These are phyloP conservation scores for Cucumis cinereus DNA, from an alignment of 306 rosid genomes.

Conservation along the genomic window DNA sequence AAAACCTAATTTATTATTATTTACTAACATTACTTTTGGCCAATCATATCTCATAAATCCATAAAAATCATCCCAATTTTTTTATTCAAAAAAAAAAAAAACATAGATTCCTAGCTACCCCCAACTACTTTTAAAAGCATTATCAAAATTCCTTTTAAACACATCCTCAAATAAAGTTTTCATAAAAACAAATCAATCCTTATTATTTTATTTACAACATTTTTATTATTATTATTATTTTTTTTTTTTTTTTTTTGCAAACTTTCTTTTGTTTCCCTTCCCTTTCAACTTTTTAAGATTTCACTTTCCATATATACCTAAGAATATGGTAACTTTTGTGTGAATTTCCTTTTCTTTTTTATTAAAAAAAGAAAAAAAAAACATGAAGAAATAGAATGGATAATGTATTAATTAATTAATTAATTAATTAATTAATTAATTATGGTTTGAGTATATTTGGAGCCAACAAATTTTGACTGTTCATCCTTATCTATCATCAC, in stretches of 20 bases:
- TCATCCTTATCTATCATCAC: not conserved
- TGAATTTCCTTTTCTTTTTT: not conserved
- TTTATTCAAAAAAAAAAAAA: too few species aligned
- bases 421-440: too few species aligned
- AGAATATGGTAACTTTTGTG: not conserved
- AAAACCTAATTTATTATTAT: too few species aligned
- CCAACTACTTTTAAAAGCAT: not conserved
- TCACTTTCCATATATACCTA: not conserved
- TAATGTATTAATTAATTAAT: not conserved
- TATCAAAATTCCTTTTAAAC: too few species aligned
- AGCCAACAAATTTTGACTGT: not conserved
- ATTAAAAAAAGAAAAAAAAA: not conserved
- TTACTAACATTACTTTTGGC: too few species aligned
- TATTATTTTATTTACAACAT: not conserved
- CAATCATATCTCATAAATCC: not conserved
- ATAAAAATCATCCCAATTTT: not conserved
- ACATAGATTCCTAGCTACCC: not conserved
- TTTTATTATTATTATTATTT: too few species aligned
- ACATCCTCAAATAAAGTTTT: not conserved
- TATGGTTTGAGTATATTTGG: not conserved
- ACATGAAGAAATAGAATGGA: not conserved
- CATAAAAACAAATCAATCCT: not conserved
- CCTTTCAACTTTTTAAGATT: not conserved
- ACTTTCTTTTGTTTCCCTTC: not conserved
- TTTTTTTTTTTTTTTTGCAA: too few species aligned